These are phyloP conservation scores for Geosiphon pyriformis DNA, from an alignment of 192 early-diverging fungal genomes.

Conservation along the genomic window DNA sequence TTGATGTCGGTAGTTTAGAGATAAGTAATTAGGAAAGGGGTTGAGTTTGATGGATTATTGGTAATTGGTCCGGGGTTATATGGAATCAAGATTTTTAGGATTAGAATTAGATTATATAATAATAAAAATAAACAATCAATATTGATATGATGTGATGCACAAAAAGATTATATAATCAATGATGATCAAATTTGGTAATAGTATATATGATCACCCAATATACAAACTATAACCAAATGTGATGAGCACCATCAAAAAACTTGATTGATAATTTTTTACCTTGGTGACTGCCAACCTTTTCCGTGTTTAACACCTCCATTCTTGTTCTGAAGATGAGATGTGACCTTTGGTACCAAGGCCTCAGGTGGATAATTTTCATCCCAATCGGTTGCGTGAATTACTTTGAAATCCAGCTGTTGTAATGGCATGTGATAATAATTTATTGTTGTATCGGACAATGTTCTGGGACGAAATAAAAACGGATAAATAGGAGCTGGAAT, in stretches of 20 bases:
- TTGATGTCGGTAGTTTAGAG: too few relatives aligned
- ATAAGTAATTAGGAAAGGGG: background rate
- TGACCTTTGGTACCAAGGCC: slow-evolving; percentile 30
- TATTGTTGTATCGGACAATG: background rate
- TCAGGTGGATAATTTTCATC: slow-evolving; percentile 40
- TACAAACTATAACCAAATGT: slow-evolving; percentile 7
- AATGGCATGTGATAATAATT: background rate
- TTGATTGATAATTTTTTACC: slow-evolving; percentile 32
- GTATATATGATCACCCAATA: too few relatives aligned
- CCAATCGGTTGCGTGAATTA: slow-evolving; percentile 35
- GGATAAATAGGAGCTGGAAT: background rate
- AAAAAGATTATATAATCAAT: too few relatives aligned
- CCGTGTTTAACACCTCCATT: slow-evolving; percentile 17
- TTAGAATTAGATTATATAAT: too few relatives aligned
- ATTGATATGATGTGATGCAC: too few relatives aligned
- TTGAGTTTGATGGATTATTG: background rate
- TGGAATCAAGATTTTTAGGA: too few relatives aligned
- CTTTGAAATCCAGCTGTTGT: slow-evolving; percentile 12
- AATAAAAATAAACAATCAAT: too few relatives aligned
- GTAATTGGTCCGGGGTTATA: too few relatives aligned
- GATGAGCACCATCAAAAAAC: too few relatives aligned
- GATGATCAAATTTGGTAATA: too few relatives aligned
- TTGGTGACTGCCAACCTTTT: slow-evolving; percentile 48
- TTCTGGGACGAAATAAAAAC: background rate
- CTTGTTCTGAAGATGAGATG: slow-evolving; percentile 16